These are phyloP conservation scores for Acanthamoeba royreba DNA, from an alignment of 208 protist genomes.

Conservation along the genomic window DNA sequence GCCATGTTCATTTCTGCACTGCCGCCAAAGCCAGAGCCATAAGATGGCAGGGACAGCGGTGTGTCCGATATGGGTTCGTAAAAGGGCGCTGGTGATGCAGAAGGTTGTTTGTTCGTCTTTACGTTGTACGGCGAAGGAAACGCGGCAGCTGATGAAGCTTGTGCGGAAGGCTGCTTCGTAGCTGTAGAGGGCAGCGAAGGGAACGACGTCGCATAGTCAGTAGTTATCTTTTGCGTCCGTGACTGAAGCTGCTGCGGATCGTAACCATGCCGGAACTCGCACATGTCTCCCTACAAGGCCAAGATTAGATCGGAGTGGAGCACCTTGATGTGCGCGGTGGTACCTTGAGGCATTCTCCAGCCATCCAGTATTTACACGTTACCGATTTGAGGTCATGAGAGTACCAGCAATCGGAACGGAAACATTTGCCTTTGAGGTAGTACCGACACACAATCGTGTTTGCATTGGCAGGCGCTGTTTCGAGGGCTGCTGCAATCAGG, in stretches of 20 bases:
- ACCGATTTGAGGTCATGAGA: conserved; percentile 41
- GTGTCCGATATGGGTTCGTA: background rate
- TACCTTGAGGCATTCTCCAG: conserved; percentile 38
- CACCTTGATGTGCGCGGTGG: background rate
- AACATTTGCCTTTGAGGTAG: conserved; percentile 55
- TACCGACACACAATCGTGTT: conserved; percentile 48
- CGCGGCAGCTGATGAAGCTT: background rate
- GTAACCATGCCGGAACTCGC: background rate
- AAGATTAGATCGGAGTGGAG: background rate
- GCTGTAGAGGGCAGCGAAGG: background rate
- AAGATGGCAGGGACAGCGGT: background rate
- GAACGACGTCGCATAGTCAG: background rate
- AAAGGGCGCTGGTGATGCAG: background rate
- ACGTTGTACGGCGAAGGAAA: background rate
- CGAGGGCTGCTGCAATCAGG: background rate
- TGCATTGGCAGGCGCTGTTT: background rate
- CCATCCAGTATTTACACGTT: conserved; percentile 54
- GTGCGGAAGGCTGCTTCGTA: background rate
- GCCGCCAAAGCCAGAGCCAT: background rate
- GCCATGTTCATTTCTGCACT: background rate
- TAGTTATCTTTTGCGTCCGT: background rate
- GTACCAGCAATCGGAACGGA: conserved; percentile 53
- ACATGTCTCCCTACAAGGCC: background rate
- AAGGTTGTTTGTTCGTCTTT: no score
- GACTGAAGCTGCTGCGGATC: background rate